A percentile compares a stretch with the other conserved stretches of the same genome.
phyloP scores from a whole-genome alignment of 2,329 filamentous ascomycete genomes.

The Cladobotryum mycophilum region DNA sequence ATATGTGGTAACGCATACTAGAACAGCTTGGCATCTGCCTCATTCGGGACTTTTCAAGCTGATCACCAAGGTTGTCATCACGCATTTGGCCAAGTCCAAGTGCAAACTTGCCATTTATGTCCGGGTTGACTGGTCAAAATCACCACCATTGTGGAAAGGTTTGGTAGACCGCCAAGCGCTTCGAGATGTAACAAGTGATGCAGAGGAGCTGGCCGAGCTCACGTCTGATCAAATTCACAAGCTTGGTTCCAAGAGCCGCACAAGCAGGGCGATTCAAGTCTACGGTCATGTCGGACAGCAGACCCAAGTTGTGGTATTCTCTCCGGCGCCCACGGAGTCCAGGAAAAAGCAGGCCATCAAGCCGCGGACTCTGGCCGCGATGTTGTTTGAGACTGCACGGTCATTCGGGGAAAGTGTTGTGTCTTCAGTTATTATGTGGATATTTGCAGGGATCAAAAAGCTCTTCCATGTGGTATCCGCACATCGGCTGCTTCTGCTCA shows the following conservation, averaged over 20 bases:
- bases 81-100: conserved; percentile 83
- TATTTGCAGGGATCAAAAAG: conserved; percentile 59
- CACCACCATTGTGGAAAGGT: conserved; percentile 54
- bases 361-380: conserved; percentile 56
- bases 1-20: conserved; percentile 57
- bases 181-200: conserved; percentile 66
- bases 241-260: conserved; percentile 66
- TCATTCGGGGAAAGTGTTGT: conserved; percentile 70
- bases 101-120: conserved; percentile 87
- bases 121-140: conserved; percentile 77
- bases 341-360: conserved; percentile 54
- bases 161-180: conserved; percentile 66
- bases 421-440: conserved; percentile 71
- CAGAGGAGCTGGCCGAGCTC: conserved; percentile 67
- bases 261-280: conserved; percentile 71
- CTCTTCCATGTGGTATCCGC: conserved; percentile 63
- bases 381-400: conserved; percentile 66
- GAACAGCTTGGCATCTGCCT: conserved; percentile 77
- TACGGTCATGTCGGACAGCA: conserved; percentile 70
- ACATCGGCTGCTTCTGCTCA: conserved; percentile 64
- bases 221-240: conserved; percentile 72
- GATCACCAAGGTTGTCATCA: conserved; percentile 87
- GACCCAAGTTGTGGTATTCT: conserved; percentile 56
- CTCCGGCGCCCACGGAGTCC: conserved; percentile 41
- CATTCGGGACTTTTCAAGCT: conserved; percentile 72